phyloP scores from a whole-genome alignment of 2,329 filamentous ascomycete genomes.

The Samsoniella hepiali region DNA sequence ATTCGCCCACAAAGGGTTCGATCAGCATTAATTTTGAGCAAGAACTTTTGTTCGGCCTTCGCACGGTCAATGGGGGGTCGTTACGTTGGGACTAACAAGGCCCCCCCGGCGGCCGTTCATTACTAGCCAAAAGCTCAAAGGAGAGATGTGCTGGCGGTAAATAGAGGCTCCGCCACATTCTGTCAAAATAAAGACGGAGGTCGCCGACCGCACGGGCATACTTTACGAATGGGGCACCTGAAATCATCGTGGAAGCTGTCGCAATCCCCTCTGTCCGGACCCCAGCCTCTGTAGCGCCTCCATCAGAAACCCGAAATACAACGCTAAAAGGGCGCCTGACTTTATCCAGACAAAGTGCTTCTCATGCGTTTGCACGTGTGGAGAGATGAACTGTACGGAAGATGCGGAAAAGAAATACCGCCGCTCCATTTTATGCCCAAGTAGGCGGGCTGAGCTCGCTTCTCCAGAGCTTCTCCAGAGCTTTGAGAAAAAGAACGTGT shows the following conservation, averaged over 20 bases:
- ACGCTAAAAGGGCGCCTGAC: not conserved
- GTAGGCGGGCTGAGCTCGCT: not conserved
- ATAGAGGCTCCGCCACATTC: not conserved
- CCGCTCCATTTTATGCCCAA: not conserved
- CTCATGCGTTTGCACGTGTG: not conserved
- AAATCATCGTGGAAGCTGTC: not conserved
- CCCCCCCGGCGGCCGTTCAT: not conserved
- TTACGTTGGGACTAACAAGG: not conserved
- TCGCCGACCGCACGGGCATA: not conserved
- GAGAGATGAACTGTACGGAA: not conserved
- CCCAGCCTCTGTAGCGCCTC: not conserved
- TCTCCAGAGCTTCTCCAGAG: not conserved
- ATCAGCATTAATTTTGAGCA: not conserved
- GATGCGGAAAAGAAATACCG: not conserved
- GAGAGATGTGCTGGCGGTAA: not conserved
- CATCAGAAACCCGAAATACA: not conserved
- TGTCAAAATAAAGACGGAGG: not conserved
- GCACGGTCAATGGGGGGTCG: not conserved
- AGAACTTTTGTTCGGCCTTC: conserved; percentile 13
- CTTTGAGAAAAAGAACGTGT: not conserved
- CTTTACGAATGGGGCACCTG: not conserved
- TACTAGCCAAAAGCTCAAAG: not conserved
- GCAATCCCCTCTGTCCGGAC: not conserved
- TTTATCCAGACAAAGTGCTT: not conserved
- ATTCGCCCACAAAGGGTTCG: not conserved